Evolutionary conservation across 2,329 filamentous ascomycete species (phyloP).

Genomic region (Pezicula radicicola): DNA sequence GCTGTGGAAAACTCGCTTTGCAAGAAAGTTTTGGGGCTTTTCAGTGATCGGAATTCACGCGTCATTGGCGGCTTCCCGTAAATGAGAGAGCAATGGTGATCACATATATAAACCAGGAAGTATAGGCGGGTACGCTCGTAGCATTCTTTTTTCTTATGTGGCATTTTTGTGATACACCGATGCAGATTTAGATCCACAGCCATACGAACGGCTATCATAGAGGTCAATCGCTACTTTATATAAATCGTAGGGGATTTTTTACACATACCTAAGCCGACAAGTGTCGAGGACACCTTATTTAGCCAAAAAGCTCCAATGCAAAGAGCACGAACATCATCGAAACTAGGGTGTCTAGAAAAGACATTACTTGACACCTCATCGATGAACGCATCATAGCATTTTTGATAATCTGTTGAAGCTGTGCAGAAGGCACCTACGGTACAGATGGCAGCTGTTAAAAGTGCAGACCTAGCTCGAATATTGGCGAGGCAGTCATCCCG

Average conservation of each 20-base stretch:
- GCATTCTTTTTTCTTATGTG: conserved; percentile 26
- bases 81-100: conserved; percentile 31
- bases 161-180: conserved; percentile 31
- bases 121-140: conserved; percentile 34
- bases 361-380: conserved; percentile 10
- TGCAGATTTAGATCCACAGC: conserved; percentile 36
- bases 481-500: conserved; percentile 21
- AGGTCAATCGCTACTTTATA: too few relatives aligned
- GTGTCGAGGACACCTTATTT: conserved; percentile 18
- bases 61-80: conserved; percentile 1
- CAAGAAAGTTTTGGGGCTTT: too few relatives aligned
- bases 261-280: conserved; percentile 13
- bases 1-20: neutral
- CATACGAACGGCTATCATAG: conserved; percentile 7
- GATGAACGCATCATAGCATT: neutral
- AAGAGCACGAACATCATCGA: conserved; percentile 29
- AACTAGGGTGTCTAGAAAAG: conserved; percentile 13
- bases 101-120: conserved; percentile 36
- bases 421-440: conserved; percentile 26
- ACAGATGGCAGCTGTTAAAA: conserved; percentile 31
- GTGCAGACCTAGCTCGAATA: conserved; percentile 26
- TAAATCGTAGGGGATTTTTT: too few relatives aligned
- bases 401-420: conserved; percentile 7
- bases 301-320: conserved; percentile 36
- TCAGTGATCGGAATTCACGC: neutral